phyloP scores from a whole-genome alignment of 345 rosid species.

The Iberis pinnata region DNA sequence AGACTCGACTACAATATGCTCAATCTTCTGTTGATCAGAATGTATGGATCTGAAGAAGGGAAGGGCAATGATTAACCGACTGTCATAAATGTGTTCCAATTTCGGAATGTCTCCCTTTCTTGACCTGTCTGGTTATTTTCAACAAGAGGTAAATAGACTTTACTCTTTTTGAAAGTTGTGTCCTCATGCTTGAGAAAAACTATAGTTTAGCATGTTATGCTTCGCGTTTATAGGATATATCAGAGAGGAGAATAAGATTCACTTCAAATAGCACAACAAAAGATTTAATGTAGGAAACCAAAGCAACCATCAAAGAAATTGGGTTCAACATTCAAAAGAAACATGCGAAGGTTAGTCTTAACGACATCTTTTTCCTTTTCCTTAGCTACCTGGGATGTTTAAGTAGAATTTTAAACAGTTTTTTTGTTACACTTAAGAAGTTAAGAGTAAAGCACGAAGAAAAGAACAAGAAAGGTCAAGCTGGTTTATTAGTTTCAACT shows the following conservation, averaged over 20 bases:
- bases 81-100: constrained; percentile 75
- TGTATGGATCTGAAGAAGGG: constrained; percentile 46
- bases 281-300: constrained; percentile 73
- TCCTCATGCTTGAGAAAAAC: too few species aligned
- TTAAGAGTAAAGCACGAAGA: constrained; percentile 64
- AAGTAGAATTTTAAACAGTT: too few species aligned
- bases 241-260: constrained; percentile 88
- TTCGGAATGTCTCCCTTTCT: constrained; percentile 95
- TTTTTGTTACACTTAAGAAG: too few species aligned
- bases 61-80: constrained; percentile 49
- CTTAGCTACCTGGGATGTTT: too few species aligned
- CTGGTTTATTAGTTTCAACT: constrained; percentile 59
- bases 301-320: constrained; percentile 58
- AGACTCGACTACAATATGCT: constrained; percentile 4
- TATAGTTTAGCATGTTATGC: neutral
- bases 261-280: constrained; percentile 66
- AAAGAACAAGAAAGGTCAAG: constrained; percentile 39
- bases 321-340: constrained; percentile 77
- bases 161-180: constrained; percentile 9
- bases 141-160: constrained; percentile 55
- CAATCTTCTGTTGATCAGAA: constrained; percentile 2
- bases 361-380: too few species aligned
- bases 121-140: constrained; percentile 88
- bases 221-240: constrained; percentile 49
- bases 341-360: constrained; percentile 71